Base-by-base conservation (phyloP, 2,329 filamentous ascomycete species). In the Beauveria caledonica region DNA sequence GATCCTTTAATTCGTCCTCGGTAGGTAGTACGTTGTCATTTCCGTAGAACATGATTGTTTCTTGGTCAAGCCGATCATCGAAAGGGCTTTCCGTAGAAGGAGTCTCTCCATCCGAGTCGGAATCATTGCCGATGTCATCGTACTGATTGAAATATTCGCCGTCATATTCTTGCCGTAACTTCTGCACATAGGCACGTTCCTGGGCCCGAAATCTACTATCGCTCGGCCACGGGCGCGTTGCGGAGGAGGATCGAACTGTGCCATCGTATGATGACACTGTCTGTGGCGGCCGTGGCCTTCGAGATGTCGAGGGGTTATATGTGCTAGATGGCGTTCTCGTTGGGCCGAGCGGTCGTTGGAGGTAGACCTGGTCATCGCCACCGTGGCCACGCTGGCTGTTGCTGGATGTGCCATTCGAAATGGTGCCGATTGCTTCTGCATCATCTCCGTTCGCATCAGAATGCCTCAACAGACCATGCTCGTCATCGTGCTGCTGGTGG, bases 131-230 rank as follows among this genome's bases (percentile, higher is more conserved):
- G 46, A 86, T 85, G 2, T 62, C 64, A 42, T 70, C 84, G 66
- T 89, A 88, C 13, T 86, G 79, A 60, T 92, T 86, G 64, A 92
- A 89, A 76, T 92, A 94, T 65, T 90, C 75, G 61, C 71, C 71
- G 46, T 69, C 68, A 54, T 74, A 73, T 66, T 94, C 90, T 70
- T 95, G 90, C 61, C 92, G 86, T 69, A 97, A 83, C 67, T 93
- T 87, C 73, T 96, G 91, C 39, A 97, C 88, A 71, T 99, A 99
- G 61, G 93, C 93, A 71, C 92, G 90, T 73, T 97, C 93, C 74
- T 97, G 81, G 61, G 78, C 83, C n/a, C 77, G 76, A 42, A 76
- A 76, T 46, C 72, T 67, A 60, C 71, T 75, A 54, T 80, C 78
- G 63, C 70, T 79, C 68, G 73, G 77, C 63, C 76, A 70, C 61